A percentile compares a stretch with the other conserved stretches of the same genome.
phyloP scores from a whole-genome alignment of 345 rosid genomes.

The Cochlearia excelsa region DNA sequence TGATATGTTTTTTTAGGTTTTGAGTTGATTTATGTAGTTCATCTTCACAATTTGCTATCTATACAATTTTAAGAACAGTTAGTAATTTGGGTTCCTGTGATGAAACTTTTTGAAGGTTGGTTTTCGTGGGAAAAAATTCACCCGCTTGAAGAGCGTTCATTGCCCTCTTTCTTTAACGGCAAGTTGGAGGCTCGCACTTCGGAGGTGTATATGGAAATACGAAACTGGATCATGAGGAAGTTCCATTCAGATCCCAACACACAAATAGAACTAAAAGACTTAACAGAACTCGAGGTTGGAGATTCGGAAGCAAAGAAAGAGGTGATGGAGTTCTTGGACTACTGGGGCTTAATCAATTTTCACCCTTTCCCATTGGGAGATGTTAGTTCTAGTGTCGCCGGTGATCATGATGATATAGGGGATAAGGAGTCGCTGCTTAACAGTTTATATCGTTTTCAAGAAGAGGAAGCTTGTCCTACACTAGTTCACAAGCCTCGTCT shows the following conservation, averaged over 20 bases:
- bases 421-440: conserved; percentile 55
- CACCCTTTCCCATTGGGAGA: conserved; percentile 72
- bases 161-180: conserved; percentile 85
- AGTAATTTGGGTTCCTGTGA: conserved; percentile 16
- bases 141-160: conserved; percentile 69
- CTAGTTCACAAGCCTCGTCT: conserved; percentile 47
- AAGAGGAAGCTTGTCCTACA: conserved; percentile 48
- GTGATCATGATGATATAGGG: conserved; percentile 37
- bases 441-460: conserved; percentile 73
- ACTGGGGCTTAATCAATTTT: conserved; percentile 97
- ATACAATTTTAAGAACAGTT: neutral
- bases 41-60: neutral
- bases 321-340: conserved; percentile 91
- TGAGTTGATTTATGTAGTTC: conserved; percentile 12
- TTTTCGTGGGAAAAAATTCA: conserved; percentile 89
- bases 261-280: conserved; percentile 64
- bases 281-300: conserved; percentile 74
- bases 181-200: conserved; percentile 61
- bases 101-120: conserved; percentile 63
- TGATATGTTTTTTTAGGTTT: neutral
- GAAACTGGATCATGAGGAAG: conserved; percentile 78
- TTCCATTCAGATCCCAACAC: conserved; percentile 68
- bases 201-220: conserved; percentile 69
- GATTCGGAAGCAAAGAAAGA: conserved; percentile 78
- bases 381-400: conserved; percentile 36